phyloP scores from a whole-genome alignment of 345 rosid genomes.

The Conringia planisiliqua region DNA sequence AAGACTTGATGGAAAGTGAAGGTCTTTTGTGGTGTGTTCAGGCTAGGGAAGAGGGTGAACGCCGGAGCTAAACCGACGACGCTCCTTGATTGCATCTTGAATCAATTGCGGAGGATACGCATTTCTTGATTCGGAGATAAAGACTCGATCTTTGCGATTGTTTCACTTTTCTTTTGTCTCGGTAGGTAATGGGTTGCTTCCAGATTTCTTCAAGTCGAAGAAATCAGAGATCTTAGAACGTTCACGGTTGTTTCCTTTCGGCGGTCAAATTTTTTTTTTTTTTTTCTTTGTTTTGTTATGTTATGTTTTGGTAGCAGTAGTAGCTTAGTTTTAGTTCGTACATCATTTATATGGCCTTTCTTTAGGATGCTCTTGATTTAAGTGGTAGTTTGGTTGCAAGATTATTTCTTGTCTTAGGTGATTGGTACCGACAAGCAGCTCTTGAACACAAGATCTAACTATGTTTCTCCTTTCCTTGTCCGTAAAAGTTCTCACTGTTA shows the following conservation, averaged over 20 bases:
- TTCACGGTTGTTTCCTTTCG: slow-evolving; percentile 9
- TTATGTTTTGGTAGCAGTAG: neutral
- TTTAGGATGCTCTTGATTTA: no score
- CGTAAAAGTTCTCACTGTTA: neutral
- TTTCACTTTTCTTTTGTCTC: neutral
- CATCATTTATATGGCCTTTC: neutral
- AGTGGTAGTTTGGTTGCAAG: neutral
- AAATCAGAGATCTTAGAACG: slow-evolving; percentile 14
- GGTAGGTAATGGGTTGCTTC: slow-evolving; percentile 3
- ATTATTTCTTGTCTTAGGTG: no score
- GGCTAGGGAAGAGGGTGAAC: slow-evolving; percentile 49
- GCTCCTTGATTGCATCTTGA: slow-evolving; percentile 39
- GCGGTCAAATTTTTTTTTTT: neutral
- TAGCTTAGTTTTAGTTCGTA: no score
- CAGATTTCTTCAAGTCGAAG: slow-evolving; percentile 4
- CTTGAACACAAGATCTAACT: no score
- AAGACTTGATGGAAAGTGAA: slow-evolving; percentile 59
- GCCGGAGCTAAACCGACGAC: slow-evolving; percentile 46
- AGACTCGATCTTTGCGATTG: neutral
- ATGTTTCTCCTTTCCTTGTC: neutral
- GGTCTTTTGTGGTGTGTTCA: slow-evolving; percentile 61
- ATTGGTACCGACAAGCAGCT: no score
- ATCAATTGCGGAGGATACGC: neutral
- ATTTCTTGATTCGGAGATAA: neutral
- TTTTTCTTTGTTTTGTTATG: neutral